Evolutionary conservation across 306 rosid genomes (phyloP).

Genomic region (Luffa acutangula): DNA sequence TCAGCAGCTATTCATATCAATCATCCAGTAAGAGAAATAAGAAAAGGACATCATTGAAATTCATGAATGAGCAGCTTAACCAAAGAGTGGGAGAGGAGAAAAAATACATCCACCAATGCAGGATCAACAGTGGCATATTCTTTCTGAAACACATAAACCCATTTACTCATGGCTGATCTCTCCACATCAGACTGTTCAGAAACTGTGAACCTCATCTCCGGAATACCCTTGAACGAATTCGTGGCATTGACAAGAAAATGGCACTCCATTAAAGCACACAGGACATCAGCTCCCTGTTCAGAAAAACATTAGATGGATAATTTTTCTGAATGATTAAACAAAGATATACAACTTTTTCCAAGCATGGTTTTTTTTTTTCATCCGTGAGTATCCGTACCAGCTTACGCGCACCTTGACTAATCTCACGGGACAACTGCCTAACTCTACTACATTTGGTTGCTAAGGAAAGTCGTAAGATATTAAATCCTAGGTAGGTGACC

Average conservation of each 20-base stretch:
- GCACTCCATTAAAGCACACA: conserved; percentile 50
- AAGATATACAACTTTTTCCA: not conserved
- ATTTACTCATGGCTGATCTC: conserved; percentile 24
- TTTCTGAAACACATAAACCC: conserved; percentile 72
- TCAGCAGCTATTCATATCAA: not conserved
- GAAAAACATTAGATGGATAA: conserved; percentile 6
- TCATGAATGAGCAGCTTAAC: not conserved
- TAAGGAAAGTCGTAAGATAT: no score
- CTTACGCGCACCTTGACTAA: no score
- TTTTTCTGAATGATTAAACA: not conserved
- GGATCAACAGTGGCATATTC: conserved; percentile 85
- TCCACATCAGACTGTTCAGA: conserved; percentile 29
- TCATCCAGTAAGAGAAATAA: not conserved
- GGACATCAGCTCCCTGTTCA: conserved; percentile 41
- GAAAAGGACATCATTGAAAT: not conserved
- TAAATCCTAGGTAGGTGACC: no score
- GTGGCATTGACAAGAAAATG: conserved; percentile 39
- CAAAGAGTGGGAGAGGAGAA: not conserved
- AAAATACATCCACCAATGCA: conserved; percentile 47
- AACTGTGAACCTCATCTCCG: conserved; percentile 38
- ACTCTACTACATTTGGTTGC: no score
- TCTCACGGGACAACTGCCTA: no score
- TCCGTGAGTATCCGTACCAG: no score
- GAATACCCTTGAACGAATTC: conserved; percentile 40
- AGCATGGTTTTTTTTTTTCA: no score